Conservation (phyloP, 2,329 filamentous ascomycete genomes). For the Verticillium longisporum region DNA sequence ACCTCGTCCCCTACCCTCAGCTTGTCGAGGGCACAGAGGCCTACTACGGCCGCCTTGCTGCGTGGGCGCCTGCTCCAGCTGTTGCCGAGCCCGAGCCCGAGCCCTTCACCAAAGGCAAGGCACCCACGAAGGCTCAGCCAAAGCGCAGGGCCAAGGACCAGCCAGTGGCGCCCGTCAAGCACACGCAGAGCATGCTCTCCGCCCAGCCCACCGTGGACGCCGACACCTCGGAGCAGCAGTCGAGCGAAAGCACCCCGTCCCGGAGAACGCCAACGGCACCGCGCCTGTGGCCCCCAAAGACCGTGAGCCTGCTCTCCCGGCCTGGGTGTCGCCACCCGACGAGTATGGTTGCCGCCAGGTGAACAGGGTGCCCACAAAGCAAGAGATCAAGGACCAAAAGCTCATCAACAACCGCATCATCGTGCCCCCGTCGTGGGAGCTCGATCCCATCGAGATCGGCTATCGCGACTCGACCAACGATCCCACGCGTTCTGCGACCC, state of each 20-base stretch:
- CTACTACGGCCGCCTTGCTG: constrained; percentile 8
- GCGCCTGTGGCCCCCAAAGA: constrained; percentile 12
- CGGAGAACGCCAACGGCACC: constrained; percentile 16
- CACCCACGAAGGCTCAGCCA: not conserved
- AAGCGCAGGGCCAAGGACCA: constrained; percentile 47
- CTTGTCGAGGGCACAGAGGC: constrained; percentile 31
- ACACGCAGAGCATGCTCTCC: constrained; percentile 21
- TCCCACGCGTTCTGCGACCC: constrained; percentile 44
- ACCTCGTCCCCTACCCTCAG: constrained; percentile 38
- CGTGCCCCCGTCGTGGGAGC: constrained; percentile 40
- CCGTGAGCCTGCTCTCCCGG: constrained; percentile 18
- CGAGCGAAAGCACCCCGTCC: constrained; percentile 17
- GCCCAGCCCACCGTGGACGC: constrained; percentile 17
- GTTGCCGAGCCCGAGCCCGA: constrained; percentile 1
- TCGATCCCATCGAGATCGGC: constrained; percentile 48
- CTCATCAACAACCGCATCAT: constrained; percentile 44
- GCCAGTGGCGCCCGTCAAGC: constrained; percentile 16
- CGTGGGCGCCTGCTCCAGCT: constrained; percentile 7
- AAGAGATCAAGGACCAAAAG: constrained; percentile 20
- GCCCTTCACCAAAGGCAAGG: constrained; percentile 1
- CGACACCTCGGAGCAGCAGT: constrained; percentile 20
- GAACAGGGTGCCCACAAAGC: constrained; percentile 20
- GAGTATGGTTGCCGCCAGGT: constrained; percentile 44
- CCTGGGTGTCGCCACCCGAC: constrained; percentile 36
- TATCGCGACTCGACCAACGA: constrained; percentile 54